These are phyloP conservation scores for Candida ortonii DNA, from an alignment of 805 yeast genomes.

Conservation along the genomic window DNA sequence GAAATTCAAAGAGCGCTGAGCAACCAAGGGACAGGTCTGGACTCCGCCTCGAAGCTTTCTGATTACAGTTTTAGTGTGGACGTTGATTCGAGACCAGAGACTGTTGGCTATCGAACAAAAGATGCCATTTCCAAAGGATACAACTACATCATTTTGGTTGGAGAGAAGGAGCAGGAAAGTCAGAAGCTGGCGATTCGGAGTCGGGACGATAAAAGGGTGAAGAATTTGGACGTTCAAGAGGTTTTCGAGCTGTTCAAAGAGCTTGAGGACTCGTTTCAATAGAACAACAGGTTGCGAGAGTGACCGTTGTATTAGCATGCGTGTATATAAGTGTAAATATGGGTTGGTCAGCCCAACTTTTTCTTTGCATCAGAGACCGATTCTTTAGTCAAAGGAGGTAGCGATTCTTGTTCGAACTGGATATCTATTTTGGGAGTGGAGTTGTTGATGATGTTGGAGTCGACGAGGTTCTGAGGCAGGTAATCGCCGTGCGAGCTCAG, in stretches of 20 bases:
- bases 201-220: constrained; percentile 46
- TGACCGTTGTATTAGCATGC: constrained; percentile 3
- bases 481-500: constrained; percentile 48
- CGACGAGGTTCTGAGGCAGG: constrained; percentile 44
- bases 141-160: constrained; percentile 78
- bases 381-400: constrained; percentile 22
- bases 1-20: constrained; percentile 43
- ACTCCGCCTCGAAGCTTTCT: constrained; percentile 51
- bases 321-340: constrained; percentile 4
- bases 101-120: constrained; percentile 76
- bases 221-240: constrained; percentile 46
- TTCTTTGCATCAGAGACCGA: constrained; percentile 21
- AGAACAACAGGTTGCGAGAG: constrained; percentile 6
- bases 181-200: constrained; percentile 64
- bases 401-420: constrained; percentile 19
- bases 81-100: constrained; percentile 68
- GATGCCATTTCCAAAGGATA: constrained; percentile 75
- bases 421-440: constrained; percentile 24
- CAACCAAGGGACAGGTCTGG: constrained; percentile 41
- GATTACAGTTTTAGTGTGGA: constrained; percentile 70
- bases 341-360: constrained; percentile 5
- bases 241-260: constrained; percentile 50
- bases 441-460: constrained; percentile 22
- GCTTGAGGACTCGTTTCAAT: constrained; percentile 49
- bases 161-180: constrained; percentile 72